Percentiles rank a stretch among this genome's conserved stretches.
Evolutionary conservation across 768 basidiomycete genomes (phyloP).

Genomic region (Mycena belliarum): DNA sequence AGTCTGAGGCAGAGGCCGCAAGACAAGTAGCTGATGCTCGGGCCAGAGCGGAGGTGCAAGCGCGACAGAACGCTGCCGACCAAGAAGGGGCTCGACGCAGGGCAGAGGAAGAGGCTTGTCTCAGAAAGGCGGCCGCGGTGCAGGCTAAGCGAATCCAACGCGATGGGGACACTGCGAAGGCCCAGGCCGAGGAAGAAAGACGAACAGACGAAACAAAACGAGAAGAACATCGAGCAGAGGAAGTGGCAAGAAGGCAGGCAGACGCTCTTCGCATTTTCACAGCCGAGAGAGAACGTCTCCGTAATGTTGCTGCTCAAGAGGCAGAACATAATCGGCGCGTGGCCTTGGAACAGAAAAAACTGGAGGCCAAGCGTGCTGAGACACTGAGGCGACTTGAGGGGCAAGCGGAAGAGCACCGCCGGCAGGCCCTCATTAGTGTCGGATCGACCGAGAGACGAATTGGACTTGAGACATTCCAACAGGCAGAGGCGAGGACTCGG

Average conservation of each 20-base stretch:
- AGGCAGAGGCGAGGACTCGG: constrained; percentile 11
- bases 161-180: constrained; percentile 13
- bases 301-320: constrained; percentile 3
- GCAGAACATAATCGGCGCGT: constrained; percentile 1
- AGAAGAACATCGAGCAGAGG: too few relatives aligned
- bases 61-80: constrained; percentile 6
- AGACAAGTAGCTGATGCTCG: constrained; percentile 13
- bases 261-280: constrained; percentile 3
- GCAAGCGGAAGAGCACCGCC: constrained; percentile 28
- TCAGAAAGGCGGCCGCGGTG: constrained; percentile 6
- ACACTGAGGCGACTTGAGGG: constrained; percentile 25
- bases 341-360: constrained; percentile 4
- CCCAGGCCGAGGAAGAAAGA: constrained; percentile 10
- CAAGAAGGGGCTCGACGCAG: constrained; percentile 18
- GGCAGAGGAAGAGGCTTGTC: constrained; percentile 19
- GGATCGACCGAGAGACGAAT: neutral
- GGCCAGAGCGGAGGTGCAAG: constrained; percentile 6
- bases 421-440: constrained; percentile 17
- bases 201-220: too few relatives aligned
- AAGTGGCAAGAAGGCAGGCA: constrained; percentile 7
- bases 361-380: constrained; percentile 25
- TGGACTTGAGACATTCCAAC: neutral
- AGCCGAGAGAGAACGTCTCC: constrained; percentile 6
- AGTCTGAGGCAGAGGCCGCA: constrained; percentile 20
- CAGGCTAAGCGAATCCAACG: constrained; percentile 13